Conservation (phyloP, 306 rosid genomes). For the Coriaria nepalensis region DNA sequence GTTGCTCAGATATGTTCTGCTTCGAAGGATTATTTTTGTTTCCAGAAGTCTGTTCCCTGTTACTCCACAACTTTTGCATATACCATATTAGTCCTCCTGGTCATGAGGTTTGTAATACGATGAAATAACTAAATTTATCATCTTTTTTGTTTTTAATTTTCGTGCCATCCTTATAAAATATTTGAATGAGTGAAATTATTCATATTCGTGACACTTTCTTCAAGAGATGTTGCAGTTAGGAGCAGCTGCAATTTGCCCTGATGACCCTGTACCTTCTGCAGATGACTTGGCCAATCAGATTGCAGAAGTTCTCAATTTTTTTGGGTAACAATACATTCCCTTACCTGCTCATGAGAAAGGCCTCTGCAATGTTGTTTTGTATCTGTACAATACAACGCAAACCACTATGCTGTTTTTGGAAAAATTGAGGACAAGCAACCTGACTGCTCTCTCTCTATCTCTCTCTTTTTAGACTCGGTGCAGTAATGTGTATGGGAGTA, state of each 20-base stretch:
- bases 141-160: slow-evolving; percentile 13
- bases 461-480: slow-evolving; percentile 42
- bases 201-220: slow-evolving; percentile 32
- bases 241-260: slow-evolving; percentile 55
- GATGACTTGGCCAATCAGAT: slow-evolving; percentile 97
- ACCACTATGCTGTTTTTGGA: not conserved
- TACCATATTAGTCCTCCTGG: slow-evolving; percentile 98
- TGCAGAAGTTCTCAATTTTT: slow-evolving; percentile 77
- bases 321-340: slow-evolving; percentile 44
- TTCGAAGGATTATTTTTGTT: slow-evolving; percentile 88
- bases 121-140: slow-evolving; percentile 15
- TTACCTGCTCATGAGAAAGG: not conserved
- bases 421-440: not conserved
- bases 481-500: slow-evolving; percentile 97
- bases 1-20: slow-evolving; percentile 84
- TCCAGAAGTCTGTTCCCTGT: slow-evolving; percentile 76
- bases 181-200: slow-evolving; percentile 10
- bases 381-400: not conserved
- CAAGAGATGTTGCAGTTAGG: slow-evolving; percentile 82
- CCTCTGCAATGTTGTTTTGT: not conserved
- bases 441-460: slow-evolving; percentile 1
- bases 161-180: slow-evolving; percentile 2
- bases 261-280: slow-evolving; percentile 52
- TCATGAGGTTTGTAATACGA: slow-evolving; percentile 70
- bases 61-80: slow-evolving; percentile 95